Percentiles rank a stretch among this genome's conserved stretches.
Evolutionary conservation across 495 filamentous ascomycete species (phyloP).

Genomic region (Aspergillus sclerotiicarbonarius): DNA sequence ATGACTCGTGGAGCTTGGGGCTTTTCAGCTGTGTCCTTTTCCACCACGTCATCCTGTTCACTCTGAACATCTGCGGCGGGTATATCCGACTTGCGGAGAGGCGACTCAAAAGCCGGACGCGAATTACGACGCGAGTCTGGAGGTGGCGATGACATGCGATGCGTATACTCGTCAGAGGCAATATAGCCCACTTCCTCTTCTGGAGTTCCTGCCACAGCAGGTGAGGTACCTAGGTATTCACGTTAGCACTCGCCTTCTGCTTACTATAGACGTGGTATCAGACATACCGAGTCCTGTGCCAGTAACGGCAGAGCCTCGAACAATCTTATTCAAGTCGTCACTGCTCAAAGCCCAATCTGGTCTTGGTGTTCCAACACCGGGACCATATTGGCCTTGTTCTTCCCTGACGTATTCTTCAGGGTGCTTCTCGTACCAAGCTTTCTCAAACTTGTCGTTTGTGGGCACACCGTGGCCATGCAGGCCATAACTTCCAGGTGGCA

Average conservation of each 20-base stretch:
- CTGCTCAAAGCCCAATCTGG: constrained; percentile 87
- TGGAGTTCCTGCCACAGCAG: constrained; percentile 57
- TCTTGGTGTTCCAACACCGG: constrained; percentile 60
- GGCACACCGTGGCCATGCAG: constrained; percentile 79
- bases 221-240: constrained; percentile 45
- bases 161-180: constrained; percentile 74
- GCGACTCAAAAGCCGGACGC: constrained; percentile 54
- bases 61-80: constrained; percentile 34
- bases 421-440: constrained; percentile 87
- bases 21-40: constrained; percentile 21
- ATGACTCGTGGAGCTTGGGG: constrained; percentile 62
- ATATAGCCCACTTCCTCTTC: constrained; percentile 79
- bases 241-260: constrained; percentile 5
- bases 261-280: neutral
- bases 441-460: constrained; percentile 69
- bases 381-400: constrained; percentile 65
- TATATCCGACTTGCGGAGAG: constrained; percentile 54
- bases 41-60: constrained; percentile 35
- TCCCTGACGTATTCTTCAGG: constrained; percentile 74
- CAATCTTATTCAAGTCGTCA: constrained; percentile 87
- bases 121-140: constrained; percentile 45
- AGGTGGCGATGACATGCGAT: constrained; percentile 64
- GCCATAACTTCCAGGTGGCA: constrained; percentile 78
- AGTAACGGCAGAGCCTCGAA: constrained; percentile 64
- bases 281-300: constrained; percentile 63